Evolutionary conservation across 805 yeast species (phyloP), one percentile per base, ranked within the genome.

Genomic region (Suhomyces sp.): DNA sequence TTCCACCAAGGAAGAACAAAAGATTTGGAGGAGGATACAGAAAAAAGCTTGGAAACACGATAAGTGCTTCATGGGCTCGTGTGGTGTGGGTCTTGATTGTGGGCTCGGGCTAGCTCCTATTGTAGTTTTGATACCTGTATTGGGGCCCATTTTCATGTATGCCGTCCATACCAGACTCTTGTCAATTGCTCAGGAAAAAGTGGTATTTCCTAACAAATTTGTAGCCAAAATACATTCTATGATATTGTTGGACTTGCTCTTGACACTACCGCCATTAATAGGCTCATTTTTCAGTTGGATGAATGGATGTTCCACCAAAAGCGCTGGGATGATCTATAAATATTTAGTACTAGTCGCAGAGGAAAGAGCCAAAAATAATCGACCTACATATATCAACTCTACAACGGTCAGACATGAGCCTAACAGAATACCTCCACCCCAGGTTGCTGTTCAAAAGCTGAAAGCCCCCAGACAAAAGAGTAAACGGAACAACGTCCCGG

Each of bases 121-220:
- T 12, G 77, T 85, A 39, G 78, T 86, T 1, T 69, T 89, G 7
- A 50, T 93, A 8, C 98, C 98, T 0, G 86, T 81, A 0, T 67
- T 93, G n/a, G 98, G 98, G 0, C 96, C 97, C 0, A 56, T 84
- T 3, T 60, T 84, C 50, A 89, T 90, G 91, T 93, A 86, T 66
- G 84, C 80, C 2, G 78, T 90, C 37, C 97, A 92, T 65, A 79
- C 84, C 3, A 76, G 91, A 53, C 66, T 92, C 54, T 76, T 89
- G 24, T 71, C 74, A 22, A 65, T 80, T 51, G 94, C 93, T 0
- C 79, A 82, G 50, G 75, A 79, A 19, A 71, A 76, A 46, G 76
- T 85, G 47, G 68, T 80, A 9, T 57, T 89, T 9, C 96, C 96
- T 4, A 63, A 67, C 1, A 78, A 75, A 21, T 61, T 87, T 13